These are phyloP conservation scores for Trichoderma lentiforme DNA, from an alignment of 2,329 filamentous ascomycete genomes.

Conservation along the genomic window DNA sequence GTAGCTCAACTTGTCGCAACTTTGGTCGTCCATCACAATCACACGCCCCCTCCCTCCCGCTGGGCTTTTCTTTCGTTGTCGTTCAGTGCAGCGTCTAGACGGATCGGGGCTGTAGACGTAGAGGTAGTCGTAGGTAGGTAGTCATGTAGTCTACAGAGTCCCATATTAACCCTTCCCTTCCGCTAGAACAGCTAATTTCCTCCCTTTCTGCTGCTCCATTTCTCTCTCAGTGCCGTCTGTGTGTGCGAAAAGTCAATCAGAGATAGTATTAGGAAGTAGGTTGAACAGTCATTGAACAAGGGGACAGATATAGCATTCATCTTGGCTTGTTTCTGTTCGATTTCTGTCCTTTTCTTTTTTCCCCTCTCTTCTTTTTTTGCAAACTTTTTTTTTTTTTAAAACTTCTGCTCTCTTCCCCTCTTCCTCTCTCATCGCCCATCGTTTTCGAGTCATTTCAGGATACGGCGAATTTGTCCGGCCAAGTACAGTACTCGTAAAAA, in stretches of 20 bases:
- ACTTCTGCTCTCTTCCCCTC: neutral
- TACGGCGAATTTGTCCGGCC: neutral
- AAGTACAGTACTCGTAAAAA: neutral
- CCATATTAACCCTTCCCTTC: neutral
- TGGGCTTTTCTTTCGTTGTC: neutral
- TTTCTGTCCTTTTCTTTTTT: neutral
- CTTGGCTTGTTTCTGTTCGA: neutral
- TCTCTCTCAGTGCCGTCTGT: neutral
- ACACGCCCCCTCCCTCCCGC: conserved; percentile 1
- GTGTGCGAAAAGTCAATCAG: neutral
- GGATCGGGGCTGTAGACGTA: neutral
- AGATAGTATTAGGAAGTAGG: too few species aligned
- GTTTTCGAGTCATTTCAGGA: neutral
- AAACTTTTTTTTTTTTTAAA: neutral
- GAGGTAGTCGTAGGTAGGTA: neutral
- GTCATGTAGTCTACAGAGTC: neutral
- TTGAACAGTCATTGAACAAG: neutral
- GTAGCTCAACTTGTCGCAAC: neutral
- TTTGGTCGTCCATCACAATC: neutral
- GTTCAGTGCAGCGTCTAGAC: neutral
- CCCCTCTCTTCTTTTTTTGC: neutral
- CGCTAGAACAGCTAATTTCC: neutral
- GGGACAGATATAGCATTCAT: neutral
- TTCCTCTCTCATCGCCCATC: neutral
- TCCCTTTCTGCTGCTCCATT: neutral